Percentiles rank a stretch among this genome's conserved stretches.
These are phyloP conservation scores for Ogataea angusta DNA, from an alignment of 805 yeast genomes.

Conservation along the genomic window DNA sequence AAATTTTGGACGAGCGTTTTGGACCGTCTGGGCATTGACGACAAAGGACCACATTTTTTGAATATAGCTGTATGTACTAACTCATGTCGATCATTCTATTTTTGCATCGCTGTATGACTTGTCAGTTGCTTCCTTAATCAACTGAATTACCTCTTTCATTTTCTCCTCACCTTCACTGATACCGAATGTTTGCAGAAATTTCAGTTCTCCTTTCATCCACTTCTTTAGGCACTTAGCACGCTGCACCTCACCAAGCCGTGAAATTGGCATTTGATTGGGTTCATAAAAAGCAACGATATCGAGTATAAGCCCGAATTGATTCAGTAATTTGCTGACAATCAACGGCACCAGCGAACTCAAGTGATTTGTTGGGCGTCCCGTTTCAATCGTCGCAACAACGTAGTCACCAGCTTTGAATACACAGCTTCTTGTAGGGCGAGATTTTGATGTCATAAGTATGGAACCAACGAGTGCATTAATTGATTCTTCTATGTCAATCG, in stretches of 20 bases:
- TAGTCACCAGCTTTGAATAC: conserved; percentile 81
- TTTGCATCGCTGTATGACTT: not conserved
- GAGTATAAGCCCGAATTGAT: conserved; percentile 75
- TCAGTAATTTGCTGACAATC: conserved; percentile 71
- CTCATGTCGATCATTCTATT: not conserved
- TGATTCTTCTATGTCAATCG: conserved; percentile 73
- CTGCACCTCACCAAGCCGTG: conserved; percentile 74
- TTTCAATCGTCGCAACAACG: conserved; percentile 70
- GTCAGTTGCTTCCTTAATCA: conserved; percentile 39
- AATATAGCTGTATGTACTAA: too few species aligned
- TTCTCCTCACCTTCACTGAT: conserved; percentile 66
- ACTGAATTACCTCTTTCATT: conserved; percentile 55
- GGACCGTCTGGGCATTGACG: conserved; percentile 20
- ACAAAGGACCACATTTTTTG: too few species aligned
- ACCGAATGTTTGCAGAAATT: conserved; percentile 44
- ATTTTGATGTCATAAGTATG: not conserved
- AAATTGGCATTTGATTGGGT: conserved; percentile 59
- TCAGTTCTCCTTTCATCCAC: conserved; percentile 52
- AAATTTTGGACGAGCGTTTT: conserved; percentile 35
- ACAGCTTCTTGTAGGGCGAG: conserved; percentile 32
- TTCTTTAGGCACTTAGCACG: conserved; percentile 59
- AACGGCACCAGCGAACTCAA: conserved; percentile 79
- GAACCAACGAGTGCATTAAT: conserved; percentile 39
- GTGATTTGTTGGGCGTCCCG: conserved; percentile 40
- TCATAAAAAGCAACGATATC: conserved; percentile 82